Evolutionary conservation across 2,329 filamentous ascomycete species (phyloP), one percentile per base, ranked within the genome.

Genomic region (Madurella fahalii): DNA sequence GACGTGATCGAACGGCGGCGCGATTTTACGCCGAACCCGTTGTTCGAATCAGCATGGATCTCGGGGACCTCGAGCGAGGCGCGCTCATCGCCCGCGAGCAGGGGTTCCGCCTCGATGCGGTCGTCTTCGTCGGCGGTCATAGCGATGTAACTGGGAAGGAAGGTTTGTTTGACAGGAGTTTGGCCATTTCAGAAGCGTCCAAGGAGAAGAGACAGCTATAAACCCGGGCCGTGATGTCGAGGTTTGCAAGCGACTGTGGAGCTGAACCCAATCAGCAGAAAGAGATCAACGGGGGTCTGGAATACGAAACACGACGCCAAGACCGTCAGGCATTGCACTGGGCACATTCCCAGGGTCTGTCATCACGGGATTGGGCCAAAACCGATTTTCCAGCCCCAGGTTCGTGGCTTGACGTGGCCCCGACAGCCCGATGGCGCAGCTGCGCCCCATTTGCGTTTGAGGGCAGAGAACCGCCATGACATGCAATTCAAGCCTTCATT

Each of bases 221-320:
- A 25, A 25, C 3, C 25, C n/a, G n/a, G n/a, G 40, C 15, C 17
- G 16, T 40, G 30, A 52, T 52, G 52, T 52, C 48, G 56, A 47
- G 17, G 44, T 39, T 25, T 25, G 25, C 25, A 7, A 7, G 25
- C 42, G 8, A 18, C 7, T 25, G 25, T 25, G 25, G 25, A 48
- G 25, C 32, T 11, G 20, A 46, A 31, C 20, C 53, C 44, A 52
- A 56, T 52, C 17, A 40, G 45, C 13, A 49, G 17, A 13, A 2
- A n/a, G 11, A 15, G 11, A 15, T n/a, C 11, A 20, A 15, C 34
- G 4, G 18, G 32, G 37, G n/a, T 47, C 15, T 25, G 17, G 41
- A 46, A 58, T 53, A 48, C 56, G 56, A 58, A 45, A 48, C 43
- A 55, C 56, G 52, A 51, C n/a, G 52, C 55, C 49, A 43, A 50